These are phyloP conservation scores for Xanthoconium separans DNA, from an alignment of 1,284 basidiomycete genomes.

Conservation along the genomic window DNA sequence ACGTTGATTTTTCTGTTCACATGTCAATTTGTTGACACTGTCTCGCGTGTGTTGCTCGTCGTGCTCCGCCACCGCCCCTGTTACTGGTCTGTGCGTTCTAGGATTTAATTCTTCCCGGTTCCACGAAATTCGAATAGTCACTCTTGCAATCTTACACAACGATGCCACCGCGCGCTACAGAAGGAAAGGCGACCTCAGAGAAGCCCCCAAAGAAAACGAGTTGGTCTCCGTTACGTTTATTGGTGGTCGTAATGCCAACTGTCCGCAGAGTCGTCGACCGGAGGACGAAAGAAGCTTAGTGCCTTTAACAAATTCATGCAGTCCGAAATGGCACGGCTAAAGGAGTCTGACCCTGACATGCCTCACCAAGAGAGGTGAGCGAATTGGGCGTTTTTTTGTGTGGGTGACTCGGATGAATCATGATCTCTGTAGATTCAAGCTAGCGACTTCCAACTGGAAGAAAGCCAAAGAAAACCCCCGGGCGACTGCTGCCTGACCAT, in stretches of 20 bases:
- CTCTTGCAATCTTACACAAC: constrained; percentile 6
- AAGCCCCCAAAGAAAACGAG: constrained; percentile 37
- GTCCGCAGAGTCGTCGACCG: constrained; percentile 40
- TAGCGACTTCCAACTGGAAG: constrained; percentile 76
- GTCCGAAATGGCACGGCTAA: constrained; percentile 71
- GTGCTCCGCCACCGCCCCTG: constrained; percentile 29
- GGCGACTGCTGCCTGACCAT: constrained; percentile 26
- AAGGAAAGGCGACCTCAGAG: constrained; percentile 29
- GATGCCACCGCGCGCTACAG: constrained; percentile 33
- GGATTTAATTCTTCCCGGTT: constrained; percentile 11
- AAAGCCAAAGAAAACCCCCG: constrained; percentile 67
- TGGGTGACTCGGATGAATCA: constrained; percentile 5
- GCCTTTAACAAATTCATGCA: constrained; percentile 82
- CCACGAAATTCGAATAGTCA: constrained; percentile 10
- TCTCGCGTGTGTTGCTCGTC: constrained; percentile 4
- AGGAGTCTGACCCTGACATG: constrained; percentile 67
- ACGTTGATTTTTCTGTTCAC: neutral
- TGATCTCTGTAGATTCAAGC: constrained; percentile 56
- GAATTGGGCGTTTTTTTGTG: constrained; percentile 1
- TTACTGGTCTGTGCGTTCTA: constrained; percentile 32
- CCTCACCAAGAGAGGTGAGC: constrained; percentile 68
- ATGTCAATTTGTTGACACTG: constrained; percentile 1
- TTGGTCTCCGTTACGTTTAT: constrained; percentile 17
- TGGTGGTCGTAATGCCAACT: constrained; percentile 8
- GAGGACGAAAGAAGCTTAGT: constrained; percentile 55